Evolutionary conservation across 108 stramenopile genomes (phyloP).

Genomic region (Stephanodiscus minutulus): DNA sequence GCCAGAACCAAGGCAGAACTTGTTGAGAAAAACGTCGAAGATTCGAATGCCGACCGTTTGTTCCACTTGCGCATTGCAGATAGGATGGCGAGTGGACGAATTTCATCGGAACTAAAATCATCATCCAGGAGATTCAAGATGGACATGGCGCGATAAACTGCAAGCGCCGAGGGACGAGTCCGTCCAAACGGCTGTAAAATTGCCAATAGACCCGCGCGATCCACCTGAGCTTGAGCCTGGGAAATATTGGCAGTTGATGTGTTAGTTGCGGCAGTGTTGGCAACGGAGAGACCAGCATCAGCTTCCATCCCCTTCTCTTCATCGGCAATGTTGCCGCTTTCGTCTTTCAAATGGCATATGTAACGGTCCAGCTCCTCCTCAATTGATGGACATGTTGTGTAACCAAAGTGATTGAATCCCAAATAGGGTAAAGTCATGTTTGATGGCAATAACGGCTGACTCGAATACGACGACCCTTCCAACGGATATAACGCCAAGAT

Average conservation of each 20-base stretch:
- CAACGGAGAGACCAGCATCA: neutral
- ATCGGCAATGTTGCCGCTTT: neutral
- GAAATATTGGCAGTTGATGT: neutral
- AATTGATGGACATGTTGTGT: constrained; percentile 1
- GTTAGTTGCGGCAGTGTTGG: neutral
- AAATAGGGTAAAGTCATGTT: constrained; percentile 27
- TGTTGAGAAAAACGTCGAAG: neutral
- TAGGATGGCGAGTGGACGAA: constrained; percentile 27
- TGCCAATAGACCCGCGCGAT: constrained; percentile 37
- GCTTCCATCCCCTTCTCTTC: constrained; percentile 13
- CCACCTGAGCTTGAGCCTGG: constrained; percentile 26
- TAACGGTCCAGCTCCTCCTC: constrained; percentile 47
- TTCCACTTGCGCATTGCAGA: constrained; percentile 46
- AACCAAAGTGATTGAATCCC: constrained; percentile 24
- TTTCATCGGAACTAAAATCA: constrained; percentile 6
- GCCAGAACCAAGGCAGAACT: constrained; percentile 1
- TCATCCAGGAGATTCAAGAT: constrained; percentile 23
- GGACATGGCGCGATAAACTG: constrained; percentile 37
- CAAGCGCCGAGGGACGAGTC: constrained; percentile 34
- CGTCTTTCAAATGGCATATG: constrained; percentile 1
- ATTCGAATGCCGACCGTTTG: constrained; percentile 24
- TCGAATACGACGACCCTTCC: constrained; percentile 6
- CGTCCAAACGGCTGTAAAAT: constrained; percentile 43
- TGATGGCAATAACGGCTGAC: constrained; percentile 16
- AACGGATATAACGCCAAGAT: constrained; percentile 29